Percentiles rank a stretch among this genome's conserved stretches.
phyloP scores from a whole-genome alignment of 305 asterid genomes.

The Striga hermonthica region DNA sequence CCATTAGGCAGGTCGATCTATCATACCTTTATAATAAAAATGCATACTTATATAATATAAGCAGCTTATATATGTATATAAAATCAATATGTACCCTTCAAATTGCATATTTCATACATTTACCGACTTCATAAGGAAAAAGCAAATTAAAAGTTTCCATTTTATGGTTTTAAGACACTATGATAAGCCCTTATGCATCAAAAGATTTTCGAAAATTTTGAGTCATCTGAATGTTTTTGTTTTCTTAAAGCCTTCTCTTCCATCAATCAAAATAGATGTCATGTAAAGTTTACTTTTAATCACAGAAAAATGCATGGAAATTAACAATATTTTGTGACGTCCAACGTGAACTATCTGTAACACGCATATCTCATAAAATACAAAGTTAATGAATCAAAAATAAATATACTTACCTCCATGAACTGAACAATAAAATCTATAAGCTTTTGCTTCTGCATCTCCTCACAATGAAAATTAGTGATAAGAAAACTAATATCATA shows the following conservation, averaged over 20 bases:
- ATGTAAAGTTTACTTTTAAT: slow-evolving; percentile 3
- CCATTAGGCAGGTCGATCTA: no score
- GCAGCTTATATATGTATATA: no score
- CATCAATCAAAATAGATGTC: slow-evolving; percentile 18
- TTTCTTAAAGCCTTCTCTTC: slow-evolving; percentile 3
- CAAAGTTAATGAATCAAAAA: slow-evolving; percentile 21
- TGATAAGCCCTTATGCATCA: no score
- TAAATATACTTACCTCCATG: slow-evolving; percentile 73
- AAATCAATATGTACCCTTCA: no score
- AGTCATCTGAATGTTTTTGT: no score
- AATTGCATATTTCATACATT: no score
- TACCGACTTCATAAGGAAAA: no score
- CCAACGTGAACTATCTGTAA: not conserved
- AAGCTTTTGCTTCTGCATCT: slow-evolving; percentile 92
- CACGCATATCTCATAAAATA: not conserved
- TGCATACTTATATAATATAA: no score
- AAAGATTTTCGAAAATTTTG: no score
- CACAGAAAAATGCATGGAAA: not conserved
- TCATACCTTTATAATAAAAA: no score
- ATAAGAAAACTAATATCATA: slow-evolving; percentile 96
- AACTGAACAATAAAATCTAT: slow-evolving; percentile 90
- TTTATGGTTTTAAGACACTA: no score
- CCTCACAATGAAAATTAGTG: slow-evolving; percentile 93
- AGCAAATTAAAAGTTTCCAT: no score
- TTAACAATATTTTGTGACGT: slow-evolving; percentile 3